These are phyloP conservation scores for Chaetomiaceae sp. DNA, from an alignment of 2,329 filamentous ascomycete genomes.

Conservation along the genomic window DNA sequence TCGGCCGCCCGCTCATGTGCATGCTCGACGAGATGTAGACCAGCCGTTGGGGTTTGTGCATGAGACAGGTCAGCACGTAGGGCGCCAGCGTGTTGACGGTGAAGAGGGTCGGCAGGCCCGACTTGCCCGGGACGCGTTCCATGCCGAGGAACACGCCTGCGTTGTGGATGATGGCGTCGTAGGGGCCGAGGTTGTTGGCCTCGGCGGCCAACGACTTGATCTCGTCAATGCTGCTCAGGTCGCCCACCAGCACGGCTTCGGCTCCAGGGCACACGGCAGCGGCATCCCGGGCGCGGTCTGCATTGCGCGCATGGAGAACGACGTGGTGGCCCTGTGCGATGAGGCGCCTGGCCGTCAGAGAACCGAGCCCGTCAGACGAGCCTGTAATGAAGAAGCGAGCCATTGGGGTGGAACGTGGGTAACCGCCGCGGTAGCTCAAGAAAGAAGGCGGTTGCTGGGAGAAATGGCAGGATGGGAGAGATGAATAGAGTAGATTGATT, in stretches of 20 bases:
- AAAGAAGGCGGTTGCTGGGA: no score
- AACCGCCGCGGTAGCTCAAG: no score
- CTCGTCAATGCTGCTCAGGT: conserved; percentile 45
- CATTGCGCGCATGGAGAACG: conserved; percentile 50
- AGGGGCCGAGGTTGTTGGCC: conserved; percentile 43
- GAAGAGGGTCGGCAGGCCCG: conserved; percentile 41
- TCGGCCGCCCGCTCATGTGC: conserved; percentile 43
- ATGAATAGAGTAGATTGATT: no score
- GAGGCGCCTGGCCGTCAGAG: conserved; percentile 44
- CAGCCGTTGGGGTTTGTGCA: conserved; percentile 42
- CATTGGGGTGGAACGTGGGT: conserved; percentile 14
- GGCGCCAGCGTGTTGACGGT: conserved; percentile 53
- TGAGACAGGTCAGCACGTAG: conserved; percentile 48
- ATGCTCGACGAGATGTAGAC: conserved; percentile 47
- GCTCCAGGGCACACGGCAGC: conserved; percentile 42
- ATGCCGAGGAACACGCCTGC: conserved; percentile 44
- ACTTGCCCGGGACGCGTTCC: conserved; percentile 27
- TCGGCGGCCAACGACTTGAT: conserved; percentile 46
- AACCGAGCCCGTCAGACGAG: conserved; percentile 51
- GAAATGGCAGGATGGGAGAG: no score
- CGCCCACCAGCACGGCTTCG: conserved; percentile 44
- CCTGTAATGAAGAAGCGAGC: conserved; percentile 43
- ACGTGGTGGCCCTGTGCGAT: conserved; percentile 47
- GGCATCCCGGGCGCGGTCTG: conserved; percentile 46
- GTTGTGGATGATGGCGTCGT: conserved; percentile 54